Evolutionary conservation across 1,139 yeast genomes (phyloP), one percentile per base, ranked within the genome.

Genomic region (Magnusiomyces ingens): DNA sequence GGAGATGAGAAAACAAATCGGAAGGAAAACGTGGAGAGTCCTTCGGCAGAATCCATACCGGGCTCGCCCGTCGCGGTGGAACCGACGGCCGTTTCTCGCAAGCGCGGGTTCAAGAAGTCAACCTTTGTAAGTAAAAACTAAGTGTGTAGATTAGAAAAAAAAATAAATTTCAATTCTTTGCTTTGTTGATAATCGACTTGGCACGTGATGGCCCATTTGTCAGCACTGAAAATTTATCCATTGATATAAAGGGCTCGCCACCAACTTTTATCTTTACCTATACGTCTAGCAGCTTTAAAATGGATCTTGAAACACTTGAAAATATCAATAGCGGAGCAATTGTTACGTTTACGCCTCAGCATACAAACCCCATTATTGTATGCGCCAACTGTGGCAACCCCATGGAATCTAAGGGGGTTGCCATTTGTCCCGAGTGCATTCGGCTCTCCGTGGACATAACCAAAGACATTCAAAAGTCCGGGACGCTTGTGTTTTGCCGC

Each of bases 331-430:
- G 32, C 32, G 32, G 32, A 5, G 32, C 32, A 26, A 49, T 54
- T 19, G 51, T 49, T 45, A 54, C 36, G 36, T 70, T 67, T 58
- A 63, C 61, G 21, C 74, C 74, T 15, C 64, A 62, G 37, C 74
- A 70, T 57, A 69, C 75, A n/a, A 79, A 75, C 22, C 95, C 97
- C 26, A 86, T 95, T 4, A 95, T 94, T 59, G 78, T 93, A 55
- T 93, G 99, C 76, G 91, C 95, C 72, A 87, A 87, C 81, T 94
- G 99, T 83, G 99, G 99, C 70, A 90, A 87, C 56, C 94, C 96
- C 51, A 90, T 93, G 85, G 95, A 89, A 67, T 95, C 96, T 42
- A 65, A 63, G 15, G 97, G 98, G 18, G 75, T 90, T 59, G 96
- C 91, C 45, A 90, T 91, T 95, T 94, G 99, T 74, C 83, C 87